Base-by-base conservation (phyloP, 768 basidiomycete species). In the Mycena galericulata region DNA sequence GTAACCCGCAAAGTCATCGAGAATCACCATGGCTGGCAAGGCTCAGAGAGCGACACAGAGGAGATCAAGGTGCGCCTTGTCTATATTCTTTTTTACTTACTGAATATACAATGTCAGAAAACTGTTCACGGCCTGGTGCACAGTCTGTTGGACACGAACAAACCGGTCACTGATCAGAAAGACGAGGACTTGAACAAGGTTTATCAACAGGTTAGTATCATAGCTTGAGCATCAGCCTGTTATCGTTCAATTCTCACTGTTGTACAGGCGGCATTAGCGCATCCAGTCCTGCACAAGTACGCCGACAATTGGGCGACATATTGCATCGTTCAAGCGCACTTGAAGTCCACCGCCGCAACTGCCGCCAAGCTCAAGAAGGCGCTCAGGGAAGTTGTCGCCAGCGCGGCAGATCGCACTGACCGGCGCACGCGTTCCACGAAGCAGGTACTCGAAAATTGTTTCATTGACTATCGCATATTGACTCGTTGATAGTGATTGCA, bases 121-220 rank as follows among this genome's bases (percentile, higher is more conserved):
- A 18, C 10, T 20, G 32, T 64, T 64, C 43, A 53, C 45, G 10
- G 10, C 10, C 41, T 64, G n/a, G 53, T 58, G 46, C 46, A 65
- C 26, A 18, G 41, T 29, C 26, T 58, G 46, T 51, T 58, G 40
- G 64, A 65, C 56, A 65, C 55, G 18, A 65, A 43, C 54, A 57
- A 50, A n/a, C 30, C 64, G n/a, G 15, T 64, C 18, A 22, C 27
- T 46, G 27, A 41, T 9, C 53, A 58, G 64, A 26, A 58, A 29
- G 12, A 3, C 34, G 64, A 7, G 29, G 32, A 18, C 18, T 6
- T 65, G 46, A 18, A 49, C 20, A 20, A 65, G 34, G 55, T 65
- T 46, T 65, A 27, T 18, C 11, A 6, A 46, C 22, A 30, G 63
- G 54, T 40, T 22, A 49, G 55, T 36, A 53, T 4, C n/a, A 36